Conservation (phyloP, 192 early-diverging fungal genomes). For the Podila epicladia region DNA sequence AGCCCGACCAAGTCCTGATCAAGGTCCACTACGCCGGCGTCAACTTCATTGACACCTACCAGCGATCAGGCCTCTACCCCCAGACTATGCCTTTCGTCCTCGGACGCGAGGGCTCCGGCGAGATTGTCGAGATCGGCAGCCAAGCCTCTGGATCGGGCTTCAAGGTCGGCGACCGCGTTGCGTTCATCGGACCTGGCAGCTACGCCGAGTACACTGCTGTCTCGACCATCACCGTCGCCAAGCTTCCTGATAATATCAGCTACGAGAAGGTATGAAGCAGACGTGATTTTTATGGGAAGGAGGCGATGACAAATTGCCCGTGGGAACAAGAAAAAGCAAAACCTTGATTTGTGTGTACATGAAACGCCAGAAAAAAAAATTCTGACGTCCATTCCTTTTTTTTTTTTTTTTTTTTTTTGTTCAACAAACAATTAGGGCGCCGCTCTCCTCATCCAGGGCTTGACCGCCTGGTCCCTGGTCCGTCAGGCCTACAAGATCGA, state of each 20-base stretch:
- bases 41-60: conserved; percentile 94
- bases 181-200: conserved; percentile 66
- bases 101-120: conserved; percentile 85
- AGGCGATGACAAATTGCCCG: conserved; percentile 7
- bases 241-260: conserved; percentile 36
- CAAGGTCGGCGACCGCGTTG: conserved; percentile 85
- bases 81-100: conserved; percentile 70
- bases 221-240: conserved; percentile 45
- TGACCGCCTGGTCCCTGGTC: conserved; percentile 83
- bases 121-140: conserved; percentile 78
- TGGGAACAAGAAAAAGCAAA: conserved; percentile 60
- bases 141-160: conserved; percentile 57
- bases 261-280: conserved; percentile 21
- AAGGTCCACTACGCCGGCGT: conserved; percentile 81
- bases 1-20: conserved; percentile 71
- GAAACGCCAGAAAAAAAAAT: too few relatives aligned
- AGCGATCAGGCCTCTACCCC: conserved; percentile 81
- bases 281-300: too few relatives aligned
- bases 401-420: neutral
- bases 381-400: neutral
- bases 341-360: conserved; percentile 8
- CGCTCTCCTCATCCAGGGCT: conserved; percentile 74
- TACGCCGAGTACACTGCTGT: conserved; percentile 84
- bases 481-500: conserved; percentile 76
- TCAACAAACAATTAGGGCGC: conserved; percentile 3